Conservation (phyloP, 352 stramenopile genomes). For the Aphanomyces euteiches region DNA sequence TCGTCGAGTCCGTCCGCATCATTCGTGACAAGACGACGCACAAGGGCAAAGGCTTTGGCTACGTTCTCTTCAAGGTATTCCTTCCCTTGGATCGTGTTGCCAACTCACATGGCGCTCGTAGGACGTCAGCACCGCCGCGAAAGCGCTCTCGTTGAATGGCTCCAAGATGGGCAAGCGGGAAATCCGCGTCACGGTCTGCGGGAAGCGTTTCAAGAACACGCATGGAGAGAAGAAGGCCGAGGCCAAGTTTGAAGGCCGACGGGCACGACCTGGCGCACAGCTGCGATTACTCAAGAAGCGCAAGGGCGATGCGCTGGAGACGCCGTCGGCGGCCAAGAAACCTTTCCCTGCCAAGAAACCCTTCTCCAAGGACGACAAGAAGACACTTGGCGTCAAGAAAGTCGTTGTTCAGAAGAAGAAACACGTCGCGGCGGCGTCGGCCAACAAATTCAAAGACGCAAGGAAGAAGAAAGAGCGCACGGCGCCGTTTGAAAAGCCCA, state of each 20-base stretch:
- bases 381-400: conserved; percentile 32
- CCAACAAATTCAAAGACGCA: conserved; percentile 33
- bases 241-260: conserved; percentile 56
- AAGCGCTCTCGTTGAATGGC: conserved; percentile 62
- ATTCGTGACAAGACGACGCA: conserved; percentile 86
- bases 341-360: conserved; percentile 16
- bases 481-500: conserved; percentile 29
- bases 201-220: conserved; percentile 82
- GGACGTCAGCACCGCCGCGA: conserved; percentile 54
- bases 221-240: conserved; percentile 46
- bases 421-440: conserved; percentile 28
- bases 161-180: conserved; percentile 67
- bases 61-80: conserved; percentile 64
- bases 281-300: conserved; percentile 66
- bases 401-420: conserved; percentile 20
- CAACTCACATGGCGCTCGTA: conserved; percentile 26
- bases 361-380: not conserved
- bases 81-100: not conserved
- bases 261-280: conserved; percentile 48
- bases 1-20: conserved; percentile 84
- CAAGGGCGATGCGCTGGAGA: conserved; percentile 31
- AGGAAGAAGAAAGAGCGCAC: conserved; percentile 12
- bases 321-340: conserved; percentile 7
- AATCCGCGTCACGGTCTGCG: conserved; percentile 71
- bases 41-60: conserved; percentile 90